Evolutionary conservation across 768 basidiomycete species (phyloP).

Genomic region (Termitomyces sp.): DNA sequence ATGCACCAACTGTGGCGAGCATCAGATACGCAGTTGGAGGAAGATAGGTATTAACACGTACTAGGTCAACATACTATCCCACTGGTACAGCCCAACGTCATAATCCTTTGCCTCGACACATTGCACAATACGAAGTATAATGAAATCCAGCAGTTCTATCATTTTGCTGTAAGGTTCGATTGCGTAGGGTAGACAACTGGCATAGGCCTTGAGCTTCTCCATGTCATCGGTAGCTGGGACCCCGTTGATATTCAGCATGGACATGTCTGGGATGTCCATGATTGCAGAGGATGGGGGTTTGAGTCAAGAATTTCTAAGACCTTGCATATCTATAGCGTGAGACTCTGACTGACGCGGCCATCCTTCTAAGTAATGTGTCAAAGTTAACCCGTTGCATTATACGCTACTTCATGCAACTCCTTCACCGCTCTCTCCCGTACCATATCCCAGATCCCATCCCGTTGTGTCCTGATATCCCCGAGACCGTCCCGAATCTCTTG

Average conservation of each 20-base stretch:
- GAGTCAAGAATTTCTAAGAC: slow-evolving; percentile 5
- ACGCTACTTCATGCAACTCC: slow-evolving; percentile 67
- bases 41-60: slow-evolving; percentile 29
- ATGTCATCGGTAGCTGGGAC: slow-evolving; percentile 32
- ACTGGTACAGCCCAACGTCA: slow-evolving; percentile 73
- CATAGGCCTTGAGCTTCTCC: slow-evolving; percentile 57
- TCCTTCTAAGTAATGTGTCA: not conserved
- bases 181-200: slow-evolving; percentile 65
- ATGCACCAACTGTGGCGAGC: slow-evolving; percentile 56
- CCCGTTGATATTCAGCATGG: slow-evolving; percentile 37
- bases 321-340: slow-evolving; percentile 1
- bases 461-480: slow-evolving; percentile 67
- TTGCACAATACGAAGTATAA: slow-evolving; percentile 63
- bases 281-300: slow-evolving; percentile 3
- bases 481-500: slow-evolving; percentile 80
- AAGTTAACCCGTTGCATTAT: slow-evolving; percentile 23
- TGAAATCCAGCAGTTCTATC: slow-evolving; percentile 70
- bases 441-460: slow-evolving; percentile 70
- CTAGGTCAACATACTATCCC: slow-evolving; percentile 75
- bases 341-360: not conserved
- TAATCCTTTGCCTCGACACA: slow-evolving; percentile 77
- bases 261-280: slow-evolving; percentile 44
- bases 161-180: slow-evolving; percentile 74
- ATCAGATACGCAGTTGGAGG: slow-evolving; percentile 6
- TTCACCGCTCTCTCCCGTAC: slow-evolving; percentile 69